phyloP scores from a whole-genome alignment of 352 stramenopile species.

The Halophytophthora polymorphica region DNA sequence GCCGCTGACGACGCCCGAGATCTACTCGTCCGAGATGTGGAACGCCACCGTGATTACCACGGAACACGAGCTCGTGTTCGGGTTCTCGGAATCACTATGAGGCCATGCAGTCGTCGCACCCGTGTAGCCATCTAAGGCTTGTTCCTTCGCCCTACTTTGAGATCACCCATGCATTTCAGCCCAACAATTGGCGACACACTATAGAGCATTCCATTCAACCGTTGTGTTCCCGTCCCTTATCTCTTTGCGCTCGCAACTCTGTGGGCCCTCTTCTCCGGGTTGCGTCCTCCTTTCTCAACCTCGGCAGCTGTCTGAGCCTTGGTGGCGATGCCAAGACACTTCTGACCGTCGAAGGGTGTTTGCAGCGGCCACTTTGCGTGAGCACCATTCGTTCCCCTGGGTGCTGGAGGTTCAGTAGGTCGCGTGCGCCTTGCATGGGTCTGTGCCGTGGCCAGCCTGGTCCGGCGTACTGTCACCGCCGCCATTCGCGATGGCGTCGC shows the following conservation, averaged over 20 bases:
- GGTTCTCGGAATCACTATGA: constrained; percentile 41
- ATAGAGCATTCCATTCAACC: constrained; percentile 36
- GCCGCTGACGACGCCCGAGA: constrained; percentile 71
- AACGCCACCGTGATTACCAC: constrained; percentile 62
- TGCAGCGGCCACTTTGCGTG: background rate
- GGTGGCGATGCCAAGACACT: too few species aligned
- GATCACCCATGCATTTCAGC: constrained; percentile 16
- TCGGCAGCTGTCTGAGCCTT: too few species aligned
- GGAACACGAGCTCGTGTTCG: constrained; percentile 41
- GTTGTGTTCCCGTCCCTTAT: constrained; percentile 6
- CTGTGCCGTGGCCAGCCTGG: constrained; percentile 5
- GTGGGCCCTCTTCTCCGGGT: too few species aligned
- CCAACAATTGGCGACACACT: constrained; percentile 14
- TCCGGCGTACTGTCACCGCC: background rate
- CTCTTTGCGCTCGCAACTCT: constrained; percentile 24
- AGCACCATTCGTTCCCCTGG: constrained; percentile 4
- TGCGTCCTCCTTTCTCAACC: too few species aligned
- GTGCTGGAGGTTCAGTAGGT: constrained; percentile 8
- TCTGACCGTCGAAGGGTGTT: too few species aligned
- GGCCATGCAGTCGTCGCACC: constrained; percentile 1
- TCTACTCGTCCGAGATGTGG: constrained; percentile 81
- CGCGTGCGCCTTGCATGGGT: constrained; percentile 13
- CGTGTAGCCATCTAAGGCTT: too few species aligned
- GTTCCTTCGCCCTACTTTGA: constrained; percentile 13
- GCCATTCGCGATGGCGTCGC: constrained; percentile 15